Evolutionary conservation across 345 rosid genomes (phyloP), one percentile per base, ranked within the genome.

Genomic region (Cardamine resedifolia): DNA sequence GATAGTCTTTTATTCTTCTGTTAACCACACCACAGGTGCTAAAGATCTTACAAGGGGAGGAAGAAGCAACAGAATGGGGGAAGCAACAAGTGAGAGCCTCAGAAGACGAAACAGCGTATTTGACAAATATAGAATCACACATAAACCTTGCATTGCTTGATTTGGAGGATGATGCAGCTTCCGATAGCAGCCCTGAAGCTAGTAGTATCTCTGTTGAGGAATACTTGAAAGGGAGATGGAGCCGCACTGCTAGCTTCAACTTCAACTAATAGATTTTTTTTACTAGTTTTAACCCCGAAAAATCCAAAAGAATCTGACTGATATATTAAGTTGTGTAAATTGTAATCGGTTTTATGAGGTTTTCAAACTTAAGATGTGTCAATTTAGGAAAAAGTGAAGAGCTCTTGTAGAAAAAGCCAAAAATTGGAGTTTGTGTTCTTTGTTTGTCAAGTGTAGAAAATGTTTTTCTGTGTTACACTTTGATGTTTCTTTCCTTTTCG

Each of bases 101-200:
- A 10, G 83, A 87, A 74, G 92, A 87, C 1, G 92, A 70, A 33
- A 84, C 82, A 58, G 60, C 82, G 12, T 77, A 77, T 66, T 85
- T 92, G 19, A 77, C 78, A 6, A 82, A 81, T 60, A 85, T 96
- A 27, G 86, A 88, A 55, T 87, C 92, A 33, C 96, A 92, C 81
- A 90, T 92, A 48, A 92, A 86, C 78, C 85, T 90, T 31, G 97
- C 96, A 11, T 72, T 96, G 39, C 84, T 87, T 45, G 98, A 88
- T 74, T 47, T 90, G 79, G 97, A 87, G 27, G 96, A 87, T 44
- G 94, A 91, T 73, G 82, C 86, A 26, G 59, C 80, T 63, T 88
- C 96, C 2, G 60, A 63, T 30, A 87, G 91, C 71, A 85, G 91
- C 77, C 64, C 71, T 4, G 92, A 85, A 69, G 88, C 80, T 55